These are phyloP conservation scores for Lasiodiplodia hormozganensis DNA, from an alignment of 2,329 filamentous ascomycete species.

Conservation along the genomic window DNA sequence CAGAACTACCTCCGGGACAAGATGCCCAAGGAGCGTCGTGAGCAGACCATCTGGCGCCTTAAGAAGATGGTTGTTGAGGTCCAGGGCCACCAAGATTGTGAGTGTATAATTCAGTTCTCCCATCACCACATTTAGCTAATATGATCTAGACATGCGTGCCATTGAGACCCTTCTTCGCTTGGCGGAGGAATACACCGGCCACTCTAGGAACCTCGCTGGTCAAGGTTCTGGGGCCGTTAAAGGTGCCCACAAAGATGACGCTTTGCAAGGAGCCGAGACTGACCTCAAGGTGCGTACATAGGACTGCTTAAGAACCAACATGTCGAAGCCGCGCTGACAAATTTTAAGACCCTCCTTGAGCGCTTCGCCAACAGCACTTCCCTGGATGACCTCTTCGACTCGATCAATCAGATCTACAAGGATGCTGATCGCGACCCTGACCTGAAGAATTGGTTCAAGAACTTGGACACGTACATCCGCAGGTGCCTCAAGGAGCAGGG, in stretches of 20 bases:
- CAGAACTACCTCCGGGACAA: constrained; percentile 83
- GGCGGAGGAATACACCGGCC: constrained; percentile 82
- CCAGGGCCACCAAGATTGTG: constrained; percentile 90
- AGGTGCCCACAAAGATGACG: constrained; percentile 70
- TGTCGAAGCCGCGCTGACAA: constrained; percentile 57
- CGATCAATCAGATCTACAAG: constrained; percentile 83
- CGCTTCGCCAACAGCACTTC: constrained; percentile 96
- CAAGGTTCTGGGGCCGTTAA: constrained; percentile 73
- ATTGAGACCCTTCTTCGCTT: constrained; percentile 84
- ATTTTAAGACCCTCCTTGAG: constrained; percentile 79
- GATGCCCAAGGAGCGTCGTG: constrained; percentile 89
- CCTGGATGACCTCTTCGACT: constrained; percentile 81
- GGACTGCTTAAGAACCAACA: constrained; percentile 42
- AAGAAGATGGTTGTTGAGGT: constrained; percentile 99
- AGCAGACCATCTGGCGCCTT: constrained; percentile 88
- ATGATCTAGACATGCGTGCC: constrained; percentile 73
- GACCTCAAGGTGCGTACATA: constrained; percentile 71
- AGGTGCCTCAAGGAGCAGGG: constrained; percentile 87
- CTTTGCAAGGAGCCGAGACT: constrained; percentile 74
- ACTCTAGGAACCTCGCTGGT: constrained; percentile 70
- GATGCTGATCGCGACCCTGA: constrained; percentile 88
- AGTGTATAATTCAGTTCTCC: constrained; percentile 37
- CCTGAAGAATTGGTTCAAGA: constrained; percentile 87
- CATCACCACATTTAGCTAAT: constrained; percentile 36
- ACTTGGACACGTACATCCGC: constrained; percentile 78